A percentile compares a stretch with the other conserved stretches of the same genome.
Evolutionary conservation across 2,329 filamentous ascomycete genomes (phyloP).

Genomic region (Aureobasidium sp.): DNA sequence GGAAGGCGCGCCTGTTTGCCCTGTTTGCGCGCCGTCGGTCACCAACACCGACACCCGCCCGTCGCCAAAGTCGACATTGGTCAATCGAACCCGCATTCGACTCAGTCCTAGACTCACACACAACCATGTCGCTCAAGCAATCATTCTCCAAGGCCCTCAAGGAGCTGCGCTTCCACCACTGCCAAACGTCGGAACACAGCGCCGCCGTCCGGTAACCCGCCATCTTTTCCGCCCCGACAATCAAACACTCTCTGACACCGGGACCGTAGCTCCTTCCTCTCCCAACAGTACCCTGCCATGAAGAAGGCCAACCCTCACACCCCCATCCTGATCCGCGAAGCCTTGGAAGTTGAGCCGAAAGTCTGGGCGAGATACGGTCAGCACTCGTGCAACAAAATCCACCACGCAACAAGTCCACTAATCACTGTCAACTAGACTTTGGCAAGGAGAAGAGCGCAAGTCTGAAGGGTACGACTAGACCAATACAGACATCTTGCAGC

Average conservation of each 20-base stretch:
- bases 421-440: slow-evolving; percentile 43
- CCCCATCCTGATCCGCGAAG: slow-evolving; percentile 93
- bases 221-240: not conserved
- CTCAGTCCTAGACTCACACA: not conserved
- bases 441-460: slow-evolving; percentile 61
- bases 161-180: slow-evolving; percentile 96
- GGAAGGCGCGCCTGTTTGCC: slow-evolving; percentile 6
- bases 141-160: slow-evolving; percentile 81
- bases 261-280: slow-evolving; percentile 68
- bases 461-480: slow-evolving; percentile 46
- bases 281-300: slow-evolving; percentile 91
- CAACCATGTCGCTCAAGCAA: slow-evolving; percentile 80
- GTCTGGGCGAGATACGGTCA: slow-evolving; percentile 90
- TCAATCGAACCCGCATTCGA: not conserved
- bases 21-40: slow-evolving; percentile 1
- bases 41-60: slow-evolving; percentile 1
- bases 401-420: not conserved
- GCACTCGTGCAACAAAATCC: not conserved
- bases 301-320: slow-evolving; percentile 97
- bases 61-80: not conserved
- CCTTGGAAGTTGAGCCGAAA: slow-evolving; percentile 71
- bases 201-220: slow-evolving; percentile 69
- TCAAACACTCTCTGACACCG: not conserved
- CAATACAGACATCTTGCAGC: not conserved
- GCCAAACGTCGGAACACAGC: slow-evolving; percentile 88